phyloP scores from a whole-genome alignment of 768 basidiomycete species.

The Steccherinum ochraceum region DNA sequence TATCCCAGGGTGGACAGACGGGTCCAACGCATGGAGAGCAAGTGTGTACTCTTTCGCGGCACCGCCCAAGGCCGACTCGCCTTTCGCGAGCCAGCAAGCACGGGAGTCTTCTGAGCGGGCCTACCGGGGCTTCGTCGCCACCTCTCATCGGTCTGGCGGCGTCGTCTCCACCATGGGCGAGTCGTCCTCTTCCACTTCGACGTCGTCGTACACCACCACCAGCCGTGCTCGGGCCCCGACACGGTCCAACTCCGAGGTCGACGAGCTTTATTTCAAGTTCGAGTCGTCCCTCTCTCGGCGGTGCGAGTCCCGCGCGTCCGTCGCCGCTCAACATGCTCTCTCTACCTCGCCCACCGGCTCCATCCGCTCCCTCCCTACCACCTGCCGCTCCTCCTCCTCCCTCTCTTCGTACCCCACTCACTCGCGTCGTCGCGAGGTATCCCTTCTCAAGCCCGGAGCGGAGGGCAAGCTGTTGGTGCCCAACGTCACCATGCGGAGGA shows the following conservation, averaged over 20 bases:
- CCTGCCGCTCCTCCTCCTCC: constrained; percentile 17
- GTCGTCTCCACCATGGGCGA: constrained; percentile 44
- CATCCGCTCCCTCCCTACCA: constrained; percentile 29
- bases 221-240: constrained; percentile 17
- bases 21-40: constrained; percentile 61
- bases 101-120: constrained; percentile 27
- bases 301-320: constrained; percentile 49
- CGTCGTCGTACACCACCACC: constrained; percentile 21
- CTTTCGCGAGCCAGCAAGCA: constrained; percentile 19
- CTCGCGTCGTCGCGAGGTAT: constrained; percentile 39
- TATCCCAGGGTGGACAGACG: constrained; percentile 68
- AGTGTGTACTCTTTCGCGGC: constrained; percentile 49
- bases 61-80: constrained; percentile 24
- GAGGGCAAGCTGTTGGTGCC: constrained; percentile 61
- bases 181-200: constrained; percentile 2
- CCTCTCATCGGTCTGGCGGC: constrained; percentile 42
- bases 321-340: constrained; percentile 41
- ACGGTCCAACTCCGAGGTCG: constrained; percentile 9
- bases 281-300: constrained; percentile 24
- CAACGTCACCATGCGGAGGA: constrained; percentile 31
- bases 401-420: constrained; percentile 19
- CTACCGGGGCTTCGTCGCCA: constrained; percentile 42
- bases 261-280: constrained; percentile 5
- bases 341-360: constrained; percentile 28
- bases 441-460: constrained; percentile 50